Evolutionary conservation across 176 grass and related monocot genomes (phyloP).

Genomic region (Phoenix dactylifera): DNA sequence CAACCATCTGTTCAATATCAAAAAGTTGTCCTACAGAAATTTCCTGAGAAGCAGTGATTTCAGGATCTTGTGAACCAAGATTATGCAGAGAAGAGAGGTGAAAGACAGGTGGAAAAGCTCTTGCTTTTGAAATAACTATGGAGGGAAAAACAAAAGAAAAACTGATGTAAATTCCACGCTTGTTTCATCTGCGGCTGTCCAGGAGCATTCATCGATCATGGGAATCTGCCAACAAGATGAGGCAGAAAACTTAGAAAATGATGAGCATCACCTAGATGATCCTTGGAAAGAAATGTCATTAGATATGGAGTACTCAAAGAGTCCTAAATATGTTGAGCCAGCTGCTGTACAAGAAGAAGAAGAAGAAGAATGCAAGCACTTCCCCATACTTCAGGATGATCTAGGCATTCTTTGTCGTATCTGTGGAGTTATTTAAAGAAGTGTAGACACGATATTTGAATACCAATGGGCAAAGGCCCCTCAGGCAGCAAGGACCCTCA

Average conservation of each 20-base stretch:
- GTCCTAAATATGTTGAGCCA: too few relatives aligned
- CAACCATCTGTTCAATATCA: constrained; percentile 60
- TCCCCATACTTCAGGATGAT: too few relatives aligned
- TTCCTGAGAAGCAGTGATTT: not conserved
- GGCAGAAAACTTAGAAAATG: constrained; percentile 34
- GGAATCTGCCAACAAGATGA: constrained; percentile 17
- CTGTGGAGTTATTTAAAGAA: constrained; percentile 92
- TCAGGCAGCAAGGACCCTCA: constrained; percentile 35
- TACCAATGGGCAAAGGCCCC: constrained; percentile 89
- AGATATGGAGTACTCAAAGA: constrained; percentile 22
- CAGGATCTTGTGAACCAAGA: constrained; percentile 59
- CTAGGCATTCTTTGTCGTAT: constrained; percentile 46
- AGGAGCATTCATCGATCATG: constrained; percentile 4
- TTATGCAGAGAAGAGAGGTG: constrained; percentile 36
- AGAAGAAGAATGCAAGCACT: too few relatives aligned
- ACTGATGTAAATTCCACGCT: constrained; percentile 6
- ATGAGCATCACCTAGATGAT: constrained; percentile 75
- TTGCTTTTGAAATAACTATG: constrained; percentile 29
- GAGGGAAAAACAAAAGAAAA: constrained; percentile 13
- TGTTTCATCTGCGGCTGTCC: constrained; percentile 1
- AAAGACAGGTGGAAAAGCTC: constrained; percentile 24
- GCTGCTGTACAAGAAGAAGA: too few relatives aligned
- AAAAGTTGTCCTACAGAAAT: constrained; percentile 63
- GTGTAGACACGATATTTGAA: constrained; percentile 82
- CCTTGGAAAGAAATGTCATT: constrained; percentile 83